Evolutionary conservation across 2,329 filamentous ascomycete species (phyloP).

Genomic region (Zymoseptoria passerinii): DNA sequence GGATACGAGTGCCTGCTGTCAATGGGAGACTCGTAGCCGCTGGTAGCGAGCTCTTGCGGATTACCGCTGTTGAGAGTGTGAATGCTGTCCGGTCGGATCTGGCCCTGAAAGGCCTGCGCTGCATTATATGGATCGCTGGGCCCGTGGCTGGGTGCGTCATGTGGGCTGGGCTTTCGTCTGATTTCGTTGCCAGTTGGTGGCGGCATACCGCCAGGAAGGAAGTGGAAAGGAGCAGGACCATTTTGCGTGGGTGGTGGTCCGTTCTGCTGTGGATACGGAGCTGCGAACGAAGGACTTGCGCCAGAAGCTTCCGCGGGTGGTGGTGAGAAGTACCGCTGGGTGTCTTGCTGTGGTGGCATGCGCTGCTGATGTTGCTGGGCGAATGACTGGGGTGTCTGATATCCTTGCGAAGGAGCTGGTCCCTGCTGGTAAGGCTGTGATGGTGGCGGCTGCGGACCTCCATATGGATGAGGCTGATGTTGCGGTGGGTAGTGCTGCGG

Average conservation of each 20-base stretch:
- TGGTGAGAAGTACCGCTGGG: constrained; percentile 33
- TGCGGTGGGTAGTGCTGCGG: constrained; percentile 19
- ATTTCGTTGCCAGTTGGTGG: constrained; percentile 17
- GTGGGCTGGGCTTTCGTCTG: constrained; percentile 24
- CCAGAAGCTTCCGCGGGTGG: constrained; percentile 21
- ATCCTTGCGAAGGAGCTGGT: constrained; percentile 22
- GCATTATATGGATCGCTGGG: constrained; percentile 33
- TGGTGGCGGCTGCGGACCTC: constrained; percentile 37
- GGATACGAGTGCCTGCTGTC: constrained; percentile 37
- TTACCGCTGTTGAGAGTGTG: constrained; percentile 32
- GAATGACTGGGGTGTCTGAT: constrained; percentile 26
- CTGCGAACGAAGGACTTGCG: constrained; percentile 23
- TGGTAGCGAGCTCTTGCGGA: constrained; percentile 42
- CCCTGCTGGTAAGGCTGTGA: constrained; percentile 27
- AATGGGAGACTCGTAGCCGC: constrained; percentile 40
- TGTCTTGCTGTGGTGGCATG: constrained; percentile 24
- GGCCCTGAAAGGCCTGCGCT: constrained; percentile 26
- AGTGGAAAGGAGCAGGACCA: constrained; percentile 30
- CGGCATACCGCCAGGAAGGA: constrained; percentile 26
- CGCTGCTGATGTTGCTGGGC: constrained; percentile 20
- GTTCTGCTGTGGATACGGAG: constrained; percentile 20
- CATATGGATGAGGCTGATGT: constrained; percentile 23
- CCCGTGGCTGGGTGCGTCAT: constrained; percentile 15
- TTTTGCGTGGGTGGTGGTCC: constrained; percentile 14
- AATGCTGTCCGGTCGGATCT: constrained; percentile 33